Conservation (phyloP, 257 asterid genomes). For the Nicotiana obtusifolia region DNA sequence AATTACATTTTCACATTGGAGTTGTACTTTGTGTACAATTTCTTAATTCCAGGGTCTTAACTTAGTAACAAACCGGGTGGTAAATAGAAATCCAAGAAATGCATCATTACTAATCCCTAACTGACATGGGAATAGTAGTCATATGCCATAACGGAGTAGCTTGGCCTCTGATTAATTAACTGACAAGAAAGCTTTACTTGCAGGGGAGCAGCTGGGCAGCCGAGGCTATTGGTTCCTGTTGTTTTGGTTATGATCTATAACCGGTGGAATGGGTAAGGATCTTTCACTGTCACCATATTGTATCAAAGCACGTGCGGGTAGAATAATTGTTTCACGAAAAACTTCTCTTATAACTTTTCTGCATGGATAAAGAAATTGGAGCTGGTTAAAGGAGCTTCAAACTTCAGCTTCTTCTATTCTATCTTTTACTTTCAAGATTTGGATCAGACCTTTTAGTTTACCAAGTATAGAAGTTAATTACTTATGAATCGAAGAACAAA, state of each 20-base stretch:
- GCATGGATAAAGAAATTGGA: not conserved
- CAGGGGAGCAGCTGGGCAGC: conserved; percentile 94
- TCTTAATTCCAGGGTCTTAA: not conserved
- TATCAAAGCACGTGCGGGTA: not conserved
- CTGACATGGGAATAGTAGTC: not conserved
- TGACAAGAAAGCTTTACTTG: conserved; percentile 16
- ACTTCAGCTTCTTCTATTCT: not conserved
- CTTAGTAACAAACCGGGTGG: not conserved
- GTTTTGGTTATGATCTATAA: conserved; percentile 76
- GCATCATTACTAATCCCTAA: not conserved
- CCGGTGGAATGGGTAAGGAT: conserved; percentile 80
- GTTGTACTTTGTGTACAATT: not conserved
- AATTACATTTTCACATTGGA: not conserved
- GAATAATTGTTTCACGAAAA: not conserved
- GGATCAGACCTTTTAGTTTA: not conserved
- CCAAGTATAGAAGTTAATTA: not conserved
- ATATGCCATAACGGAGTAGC: not conserved
- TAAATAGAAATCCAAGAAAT: not conserved
- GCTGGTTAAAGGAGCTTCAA: not conserved
- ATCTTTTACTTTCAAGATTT: not conserved
- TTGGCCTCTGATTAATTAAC: not conserved
- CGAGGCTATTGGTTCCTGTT: conserved; percentile 82
- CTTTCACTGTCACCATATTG: not conserved
- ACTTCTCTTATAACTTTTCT: not conserved
- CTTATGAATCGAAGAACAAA: not conserved